phyloP scores from a whole-genome alignment of 2,329 filamentous ascomycete genomes.

The Alternaria sp. region DNA sequence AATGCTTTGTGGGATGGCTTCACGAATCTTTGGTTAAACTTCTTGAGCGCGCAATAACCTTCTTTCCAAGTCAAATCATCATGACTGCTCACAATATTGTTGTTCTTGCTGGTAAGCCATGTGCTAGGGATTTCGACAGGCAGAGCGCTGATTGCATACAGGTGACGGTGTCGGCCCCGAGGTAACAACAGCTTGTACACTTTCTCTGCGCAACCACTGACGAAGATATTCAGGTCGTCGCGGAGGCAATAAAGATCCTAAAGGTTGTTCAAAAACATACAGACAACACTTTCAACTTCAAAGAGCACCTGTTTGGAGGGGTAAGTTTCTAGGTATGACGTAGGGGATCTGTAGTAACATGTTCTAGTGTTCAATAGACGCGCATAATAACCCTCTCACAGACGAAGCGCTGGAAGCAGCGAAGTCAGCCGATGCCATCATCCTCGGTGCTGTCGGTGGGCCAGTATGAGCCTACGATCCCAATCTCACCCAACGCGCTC shows the following conservation, averaged over 20 bases:
- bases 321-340: conserved; percentile 64
- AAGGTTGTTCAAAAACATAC: conserved; percentile 78
- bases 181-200: conserved; percentile 37
- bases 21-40: conserved; percentile 13
- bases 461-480: conserved; percentile 62
- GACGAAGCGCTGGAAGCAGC: conserved; percentile 83
- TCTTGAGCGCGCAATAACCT: conserved; percentile 2
- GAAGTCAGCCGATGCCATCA: conserved; percentile 85
- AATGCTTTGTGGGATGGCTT: conserved; percentile 18
- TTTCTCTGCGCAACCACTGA: conserved; percentile 27
- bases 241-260: conserved; percentile 87
- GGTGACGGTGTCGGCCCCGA: conserved; percentile 55
- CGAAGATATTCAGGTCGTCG: conserved; percentile 69
- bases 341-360: conserved; percentile 10
- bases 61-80: neutral
- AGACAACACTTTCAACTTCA: conserved; percentile 83
- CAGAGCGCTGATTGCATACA: conserved; percentile 34
- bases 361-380: conserved; percentile 83
- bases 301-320: conserved; percentile 89
- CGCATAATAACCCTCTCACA: conserved; percentile 78
- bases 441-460: conserved; percentile 94
- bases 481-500: conserved; percentile 1
- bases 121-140: neutral
- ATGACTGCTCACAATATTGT: conserved; percentile 56
- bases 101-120: conserved; percentile 50